A percentile compares a stretch with the other conserved stretches of the same genome.
phyloP scores from a whole-genome alignment of 768 basidiomycete species.

The Leccinellum albellum region DNA sequence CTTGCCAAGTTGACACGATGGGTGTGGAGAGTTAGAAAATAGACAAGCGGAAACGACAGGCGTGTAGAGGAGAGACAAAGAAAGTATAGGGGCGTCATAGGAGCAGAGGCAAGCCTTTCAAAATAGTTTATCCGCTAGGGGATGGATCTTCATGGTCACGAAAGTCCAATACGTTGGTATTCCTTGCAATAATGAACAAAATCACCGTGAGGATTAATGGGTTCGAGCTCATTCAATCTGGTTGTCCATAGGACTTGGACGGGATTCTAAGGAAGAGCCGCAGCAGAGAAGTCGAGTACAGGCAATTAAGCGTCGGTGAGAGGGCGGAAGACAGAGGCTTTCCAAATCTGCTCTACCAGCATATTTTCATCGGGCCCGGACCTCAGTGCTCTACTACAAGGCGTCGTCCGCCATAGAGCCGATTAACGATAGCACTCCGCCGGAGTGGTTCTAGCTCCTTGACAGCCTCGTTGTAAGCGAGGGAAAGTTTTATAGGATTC shows the following conservation, averaged over 20 bases:
- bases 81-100: too few relatives aligned
- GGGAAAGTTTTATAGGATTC: conserved; percentile 50
- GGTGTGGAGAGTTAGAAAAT: neutral
- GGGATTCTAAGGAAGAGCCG: neutral
- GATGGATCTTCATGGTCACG: neutral
- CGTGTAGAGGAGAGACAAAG: neutral
- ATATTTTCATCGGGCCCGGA: neutral
- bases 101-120: neutral
- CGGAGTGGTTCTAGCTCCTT: conserved; percentile 76
- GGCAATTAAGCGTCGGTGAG: neutral
- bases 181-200: neutral
- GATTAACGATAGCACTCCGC: conserved; percentile 82
- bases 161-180: too few relatives aligned
- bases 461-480: conserved; percentile 64
- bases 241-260: neutral
- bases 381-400: conserved; percentile 71
- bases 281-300: neutral
- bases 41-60: neutral
- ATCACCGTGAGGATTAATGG: neutral
- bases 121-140: neutral
- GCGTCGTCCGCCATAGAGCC: conserved; percentile 83
- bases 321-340: neutral
- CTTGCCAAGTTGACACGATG: neutral
- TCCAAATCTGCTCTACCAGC: neutral
- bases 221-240: neutral